These are phyloP conservation scores for Zea luxurians DNA, from an alignment of 176 grass and related monocot genomes.

Conservation along the genomic window DNA sequence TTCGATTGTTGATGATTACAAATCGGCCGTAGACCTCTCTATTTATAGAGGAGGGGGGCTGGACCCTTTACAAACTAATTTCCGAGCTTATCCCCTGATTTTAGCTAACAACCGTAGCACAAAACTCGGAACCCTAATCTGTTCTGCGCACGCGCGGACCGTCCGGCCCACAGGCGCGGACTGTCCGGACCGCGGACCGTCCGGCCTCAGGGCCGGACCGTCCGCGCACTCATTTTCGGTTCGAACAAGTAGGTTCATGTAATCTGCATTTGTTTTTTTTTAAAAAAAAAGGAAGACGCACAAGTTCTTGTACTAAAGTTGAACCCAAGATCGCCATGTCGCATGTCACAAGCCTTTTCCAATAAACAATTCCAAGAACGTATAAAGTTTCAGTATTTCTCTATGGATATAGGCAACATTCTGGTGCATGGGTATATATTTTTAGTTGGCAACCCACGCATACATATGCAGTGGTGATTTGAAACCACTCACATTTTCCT, in stretches of 20 bases:
- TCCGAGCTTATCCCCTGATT: too few relatives aligned
- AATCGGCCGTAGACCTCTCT: too few relatives aligned
- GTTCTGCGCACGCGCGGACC: too few relatives aligned
- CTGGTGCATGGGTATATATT: background rate
- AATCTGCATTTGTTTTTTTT: background rate
- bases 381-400: background rate
- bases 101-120: too few relatives aligned
- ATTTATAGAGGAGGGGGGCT: too few relatives aligned
- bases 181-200: too few relatives aligned
- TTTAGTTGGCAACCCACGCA: background rate
- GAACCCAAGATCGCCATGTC: background rate
- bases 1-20: too few relatives aligned
- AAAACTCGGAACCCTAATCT: too few relatives aligned
- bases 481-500: background rate
- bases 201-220: too few relatives aligned
- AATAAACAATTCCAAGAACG: background rate
- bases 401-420: conserved; percentile 5
- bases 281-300: background rate
- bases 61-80: too few relatives aligned
- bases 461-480: background rate
- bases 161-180: too few relatives aligned
- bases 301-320: background rate
- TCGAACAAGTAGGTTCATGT: background rate
- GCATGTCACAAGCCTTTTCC: background rate
- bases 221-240: too few relatives aligned